These are phyloP conservation scores for Mycena kentingensis DNA, from an alignment of 768 basidiomycete genomes.

Conservation along the genomic window DNA sequence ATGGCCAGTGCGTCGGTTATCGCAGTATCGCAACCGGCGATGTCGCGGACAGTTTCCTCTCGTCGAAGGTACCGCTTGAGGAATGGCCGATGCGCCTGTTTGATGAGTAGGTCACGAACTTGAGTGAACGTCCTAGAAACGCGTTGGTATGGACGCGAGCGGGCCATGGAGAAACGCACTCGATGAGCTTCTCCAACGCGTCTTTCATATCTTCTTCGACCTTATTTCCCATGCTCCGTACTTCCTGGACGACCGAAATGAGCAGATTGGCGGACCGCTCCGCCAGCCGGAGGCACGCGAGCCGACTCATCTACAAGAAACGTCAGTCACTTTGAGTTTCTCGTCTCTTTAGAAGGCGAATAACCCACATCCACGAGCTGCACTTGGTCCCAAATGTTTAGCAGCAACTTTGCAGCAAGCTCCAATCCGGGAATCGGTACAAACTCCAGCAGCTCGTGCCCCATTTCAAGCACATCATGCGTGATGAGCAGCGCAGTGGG, in stretches of 20 bases:
- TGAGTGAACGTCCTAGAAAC: slow-evolving; percentile 29
- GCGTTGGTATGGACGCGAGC: neutral
- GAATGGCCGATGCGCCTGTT: slow-evolving; percentile 61
- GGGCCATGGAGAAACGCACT: slow-evolving; percentile 30
- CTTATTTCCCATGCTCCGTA: slow-evolving; percentile 45
- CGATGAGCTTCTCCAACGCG: slow-evolving; percentile 49
- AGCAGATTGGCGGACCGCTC: slow-evolving; percentile 63
- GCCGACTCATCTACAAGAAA: slow-evolving; percentile 53
- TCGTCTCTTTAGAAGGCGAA: neutral
- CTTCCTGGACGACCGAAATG: slow-evolving; percentile 56
- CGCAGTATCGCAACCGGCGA: slow-evolving; percentile 52
- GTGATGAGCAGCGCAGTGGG: slow-evolving; percentile 36
- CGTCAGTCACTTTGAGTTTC: too few relatives aligned
- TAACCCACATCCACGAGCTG: slow-evolving; percentile 56
- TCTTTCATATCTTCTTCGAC: slow-evolving; percentile 45
- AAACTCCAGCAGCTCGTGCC: slow-evolving; percentile 41
- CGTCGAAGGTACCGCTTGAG: slow-evolving; percentile 68
- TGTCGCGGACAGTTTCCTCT: slow-evolving; percentile 55
- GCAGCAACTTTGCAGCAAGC: slow-evolving; percentile 45
- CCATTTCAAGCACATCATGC: slow-evolving; percentile 38
- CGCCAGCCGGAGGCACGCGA: slow-evolving; percentile 61
- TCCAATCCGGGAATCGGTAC: slow-evolving; percentile 55
- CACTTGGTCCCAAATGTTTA: slow-evolving; percentile 60
- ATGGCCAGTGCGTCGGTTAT: slow-evolving; percentile 54
- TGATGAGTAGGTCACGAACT: slow-evolving; percentile 48